Evolutionary conservation across 495 filamentous ascomycete species (phyloP), one percentile per base, ranked within the genome.

Genomic region (Aspergillus diversus): DNA sequence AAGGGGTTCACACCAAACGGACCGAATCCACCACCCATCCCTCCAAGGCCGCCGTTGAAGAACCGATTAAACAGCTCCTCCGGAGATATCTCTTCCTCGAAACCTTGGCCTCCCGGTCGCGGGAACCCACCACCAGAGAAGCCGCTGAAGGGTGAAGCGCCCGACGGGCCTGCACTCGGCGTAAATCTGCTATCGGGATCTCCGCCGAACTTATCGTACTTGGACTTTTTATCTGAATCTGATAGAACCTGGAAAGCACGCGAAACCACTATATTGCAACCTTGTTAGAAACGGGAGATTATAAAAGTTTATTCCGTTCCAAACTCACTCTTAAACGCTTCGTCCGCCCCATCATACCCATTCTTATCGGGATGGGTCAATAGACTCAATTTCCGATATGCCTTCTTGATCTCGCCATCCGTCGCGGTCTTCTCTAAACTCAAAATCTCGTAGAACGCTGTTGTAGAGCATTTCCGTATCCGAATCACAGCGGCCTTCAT

Each of bases 301-400:
- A 21, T 8, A 49, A 27, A 50, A 27, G 21, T 27, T 27, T 12
- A 50, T 21, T 5, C 16, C 7, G 33, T 47, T 32, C 33, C 53
- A 21, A 43, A 81, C 87, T 78, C 72, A 91, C 88, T 77, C 78
- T 98, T 98, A 77, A 99, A 99, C 27, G 95, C 95, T 78, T 99
- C 95, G 75, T 97, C 95, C 58, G 95, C 93, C 37, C 93, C 89
- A 33, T 94, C 91, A 75, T 96, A 93, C n/a, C 92, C 93, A 80
- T 97, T 99, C 82, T 99, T 99, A 80, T 99, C 95, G 59, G 95
- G 95, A 81, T 99, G 95, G 59, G 94, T 97, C 69, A 97, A 79
- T 68, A 99, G 77, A 79, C 90, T 92, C 66, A 93, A 80, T 77
- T 97, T 97, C 69, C 93, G 84, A 78, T 99, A 99, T 3, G 95